A percentile compares a stretch with the other conserved stretches of the same genome.
Evolutionary conservation across 805 yeast species (phyloP).

Genomic region (Grigorovia transvaalensis): DNA sequence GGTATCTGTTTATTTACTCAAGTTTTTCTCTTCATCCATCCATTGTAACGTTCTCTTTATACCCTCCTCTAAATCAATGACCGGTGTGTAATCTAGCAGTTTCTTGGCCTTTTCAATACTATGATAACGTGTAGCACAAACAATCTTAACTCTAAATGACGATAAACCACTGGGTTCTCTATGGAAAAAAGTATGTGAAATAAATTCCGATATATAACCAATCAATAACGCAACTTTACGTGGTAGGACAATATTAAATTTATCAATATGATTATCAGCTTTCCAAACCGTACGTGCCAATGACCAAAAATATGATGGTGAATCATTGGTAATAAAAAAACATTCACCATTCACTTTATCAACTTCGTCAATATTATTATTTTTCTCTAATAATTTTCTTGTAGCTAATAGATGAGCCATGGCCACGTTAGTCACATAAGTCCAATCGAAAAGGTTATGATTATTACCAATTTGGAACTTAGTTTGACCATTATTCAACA

Average conservation of each 20-base stretch:
- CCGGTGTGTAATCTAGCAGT: conserved; percentile 69
- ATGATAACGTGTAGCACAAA: conserved; percentile 90
- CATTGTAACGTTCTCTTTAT: conserved; percentile 70
- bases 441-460: conserved; percentile 89
- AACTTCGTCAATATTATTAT: conserved; percentile 37
- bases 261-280: conserved; percentile 82
- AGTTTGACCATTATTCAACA: conserved; percentile 75
- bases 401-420: conserved; percentile 85
- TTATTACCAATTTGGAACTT: conserved; percentile 93
- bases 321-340: conserved; percentile 85
- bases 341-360: conserved; percentile 66
- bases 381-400: conserved; percentile 54
- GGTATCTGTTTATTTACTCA: background rate
- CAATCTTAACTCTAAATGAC: conserved; percentile 86
- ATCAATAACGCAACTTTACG: conserved; percentile 69
- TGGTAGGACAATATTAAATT: conserved; percentile 53
- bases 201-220: conserved; percentile 72
- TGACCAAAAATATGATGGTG: conserved; percentile 95
- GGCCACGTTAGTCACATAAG: conserved; percentile 97
- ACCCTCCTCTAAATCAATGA: conserved; percentile 69
- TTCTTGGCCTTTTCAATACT: conserved; percentile 80
- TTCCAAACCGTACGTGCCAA: conserved; percentile 96
- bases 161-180: conserved; percentile 83
- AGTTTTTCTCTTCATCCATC: conserved; percentile 54
- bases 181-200: conserved; percentile 50